Base-by-base conservation (phyloP, 352 stramenopile genomes). In the Phytopythium boreale region DNA sequence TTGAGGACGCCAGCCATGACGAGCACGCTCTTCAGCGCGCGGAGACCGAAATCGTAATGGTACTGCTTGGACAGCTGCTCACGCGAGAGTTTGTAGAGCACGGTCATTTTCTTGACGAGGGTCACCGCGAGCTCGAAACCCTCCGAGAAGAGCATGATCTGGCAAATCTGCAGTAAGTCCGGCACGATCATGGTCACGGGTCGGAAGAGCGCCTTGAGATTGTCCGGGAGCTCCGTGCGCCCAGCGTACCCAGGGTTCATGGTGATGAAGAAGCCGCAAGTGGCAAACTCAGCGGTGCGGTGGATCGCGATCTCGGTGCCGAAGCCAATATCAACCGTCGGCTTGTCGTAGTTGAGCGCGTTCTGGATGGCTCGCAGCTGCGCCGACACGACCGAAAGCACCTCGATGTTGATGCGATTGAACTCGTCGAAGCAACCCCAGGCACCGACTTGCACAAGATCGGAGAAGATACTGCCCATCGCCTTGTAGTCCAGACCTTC, bases 21-120 rank as follows among this genome's bases (percentile, higher is more conserved):
- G 7, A 98, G 69, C 44, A 98, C 94, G 24, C 88, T 97, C 75
- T 98, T 98, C 0, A 98, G 75, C 5, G 93, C 91, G 31, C 94
- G 86, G 2, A 98, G 71, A n/a, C 94, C 94, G 52, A 98, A 98
- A 57, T 98, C 94, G 75, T 98, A 98, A 67, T 98, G 94, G 49
- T 96, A 97, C 66, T 98, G 95, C 72, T 98, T 98, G 0, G 88
- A 97, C 0, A 98, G 78, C 74, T 98, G 95, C 60, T 98, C 94
- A 24, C 83, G 90, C n/a, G 93, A 96, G 8, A 98, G 81, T 63
- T 97, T 97, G 80, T 98, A 98, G 34, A 98, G 76, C 65, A 98
- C 93, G 0, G 93, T 98, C 89, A 97, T 97, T 67, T 98, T 97
- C 72, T 97, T 98, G 0, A 84, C 90, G 4, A 96, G 76, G 10